Evolutionary conservation across 148 eudicot species (phyloP), one percentile per base, ranked within the genome.

Genomic region (Vaccinium corymbosum): DNA sequence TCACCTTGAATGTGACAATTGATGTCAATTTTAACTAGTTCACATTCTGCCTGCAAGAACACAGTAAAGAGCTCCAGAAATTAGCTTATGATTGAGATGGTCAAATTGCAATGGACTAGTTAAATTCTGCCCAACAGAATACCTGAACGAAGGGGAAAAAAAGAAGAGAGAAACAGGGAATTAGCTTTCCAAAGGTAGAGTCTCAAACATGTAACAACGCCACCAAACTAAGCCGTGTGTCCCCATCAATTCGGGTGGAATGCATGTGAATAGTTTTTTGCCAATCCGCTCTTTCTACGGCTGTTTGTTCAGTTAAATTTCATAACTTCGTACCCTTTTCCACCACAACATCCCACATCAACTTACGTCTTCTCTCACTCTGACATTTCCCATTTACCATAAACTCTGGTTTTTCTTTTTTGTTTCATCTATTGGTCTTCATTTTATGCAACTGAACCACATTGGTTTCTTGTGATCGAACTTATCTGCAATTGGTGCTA

Each of bases 1-100:
- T 95, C 98, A n/a, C 98, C 98, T 94, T 90, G 98, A 78, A 94
- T 86, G 76, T 89, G 83, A 88, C 98, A 96, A 76, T 94, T 90
- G 86, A 96, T 86, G 83, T 96, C 98, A 87, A 96, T 93, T 90
- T 94, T 93, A 77, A 89, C 93, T 76, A 96, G 87, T 89, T 91
- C 98, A 76, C 94, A 89, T 89, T 96, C 98, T 76, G 83, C 91
- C 98, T 96, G 94, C 88, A 89, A 83, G 51, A 52, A 85, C 68
- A 86, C 48, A 38, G 77, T 52, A 68, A 48, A 51, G 50, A 59
- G 51, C 51, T 59, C 27, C 53, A 32, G 59, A 42, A 8, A 50
- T 77, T 71, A 32, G 55, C 74, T 55, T 53, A 25, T 14, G 22
- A 35, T 35, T 61, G 16, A 80, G 57, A 48, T 85, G 59, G 57